Evolutionary conservation across 164 flowering plant species (phyloP), one percentile per base, ranked within the genome.

Genomic region (Umbilicus rupestris): DNA sequence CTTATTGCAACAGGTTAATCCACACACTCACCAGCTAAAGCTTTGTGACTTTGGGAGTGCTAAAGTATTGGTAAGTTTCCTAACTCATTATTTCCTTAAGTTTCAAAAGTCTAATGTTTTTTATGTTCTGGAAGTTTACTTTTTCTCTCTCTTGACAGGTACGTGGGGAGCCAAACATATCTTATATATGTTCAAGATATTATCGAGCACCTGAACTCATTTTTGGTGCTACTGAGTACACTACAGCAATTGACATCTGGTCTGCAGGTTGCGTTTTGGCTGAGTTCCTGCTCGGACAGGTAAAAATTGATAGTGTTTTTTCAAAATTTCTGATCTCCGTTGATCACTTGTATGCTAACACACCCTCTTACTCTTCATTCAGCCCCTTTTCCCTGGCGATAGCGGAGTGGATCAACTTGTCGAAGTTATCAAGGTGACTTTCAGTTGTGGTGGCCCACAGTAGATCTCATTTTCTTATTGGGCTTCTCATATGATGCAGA

Each of bases 201-300:
- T 85, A 85, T 66, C 75, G 89, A 41, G 89, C 89, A 22, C 89
- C 87, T 42, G 89, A 85, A 64, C 85, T 85, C 33, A 84, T 84
- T 72, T 84, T 84, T 74, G 88, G 88, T 41, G 86, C 86, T 3
- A 84, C 88, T 7, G 85, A 83, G 29, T 85, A 85, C 77, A 80
- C 87, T 33, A 73, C 83, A 20, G 82, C 87, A 8, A 85, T 85
- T 71, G 89, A 86, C 73, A 83, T 84, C n/a, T 86, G 91, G 91
- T 86, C 88, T 55, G 91, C 78, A 19, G 91, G 88, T 14, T 86
- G 91, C 70, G 88, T 86, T 35, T 52, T 84, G 64, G 91, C 91
- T 62, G 91, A 86, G 71, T 74, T 84, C 39, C 72, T 81, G 24
- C 79, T 82, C 65, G 85, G 87, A 65, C 84, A 81, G 78, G 87